Evolutionary conservation across 1,284 basidiomycete genomes (phyloP), one percentile per base, ranked within the genome.

Genomic region (Mycosarcoma mackinlayi): DNA sequence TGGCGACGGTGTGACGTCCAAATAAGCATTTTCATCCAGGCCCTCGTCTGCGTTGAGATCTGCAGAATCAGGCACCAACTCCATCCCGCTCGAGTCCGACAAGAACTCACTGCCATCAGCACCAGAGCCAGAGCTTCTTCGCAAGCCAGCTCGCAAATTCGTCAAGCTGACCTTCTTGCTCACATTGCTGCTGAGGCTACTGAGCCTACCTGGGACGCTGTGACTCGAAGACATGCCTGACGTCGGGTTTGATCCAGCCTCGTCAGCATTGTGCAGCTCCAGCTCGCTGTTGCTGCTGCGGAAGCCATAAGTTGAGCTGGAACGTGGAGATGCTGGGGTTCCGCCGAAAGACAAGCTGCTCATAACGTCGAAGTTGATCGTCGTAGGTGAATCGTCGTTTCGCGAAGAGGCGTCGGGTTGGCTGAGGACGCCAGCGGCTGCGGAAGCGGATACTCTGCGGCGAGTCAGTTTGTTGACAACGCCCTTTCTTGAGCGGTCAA

Each of bases 131-230:
- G 61, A 60, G 0, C 44, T 45, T n/a, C 53, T 34, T 7, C 61
- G 31, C 8, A 65, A 27, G 8, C 67, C 62, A 19, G 46, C 46
- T 9, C 58, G 62, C 31, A 65, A 31, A 18, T 63, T 58, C 3
- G 38, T 50, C 16, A 62, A 37, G 34, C 63, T 54, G 19, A 71
- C 63, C 47, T 62, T 72, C 30, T 52, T 57, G 9, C 55, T 47
- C 34, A 55, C 39, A 2, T 38, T 51, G 3, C 48, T 38, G 18
- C 56, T 34, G 3, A 72, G 44, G 33, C 69, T 72, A 46, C 63
- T 72, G 11, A 72, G 48, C n/a, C 69, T 24, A 3, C 53, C 47
- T 10, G 69, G 63, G 1, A 65, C 54, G 44, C 52, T 51, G 23
- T 45, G n/a, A 31, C 40, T 52, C n/a, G 48, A 40, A 3, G 58